A percentile compares a stretch with the other conserved stretches of the same genome.
Evolutionary conservation across 306 rosid species (phyloP).

Genomic region (Cicer yamashitae): DNA sequence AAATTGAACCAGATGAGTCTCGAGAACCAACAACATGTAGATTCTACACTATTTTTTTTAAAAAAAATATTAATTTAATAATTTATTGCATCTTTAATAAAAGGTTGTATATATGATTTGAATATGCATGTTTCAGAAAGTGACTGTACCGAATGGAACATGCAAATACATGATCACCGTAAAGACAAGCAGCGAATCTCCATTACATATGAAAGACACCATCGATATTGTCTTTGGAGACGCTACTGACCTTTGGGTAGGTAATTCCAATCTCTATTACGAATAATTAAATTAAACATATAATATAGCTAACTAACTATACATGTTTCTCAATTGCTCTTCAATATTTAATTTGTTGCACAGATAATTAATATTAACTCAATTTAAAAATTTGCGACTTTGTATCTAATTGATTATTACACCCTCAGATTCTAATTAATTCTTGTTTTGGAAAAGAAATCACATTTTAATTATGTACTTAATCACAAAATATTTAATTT

Average conservation of each 20-base stretch:
- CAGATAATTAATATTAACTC: too few species aligned
- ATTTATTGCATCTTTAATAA: neutral
- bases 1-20: too few species aligned
- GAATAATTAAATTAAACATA: neutral
- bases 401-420: neutral
- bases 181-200: conserved; percentile 74
- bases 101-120: neutral
- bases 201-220: conserved; percentile 70
- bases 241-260: conserved; percentile 73
- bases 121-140: too few species aligned
- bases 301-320: too few species aligned
- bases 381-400: neutral
- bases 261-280: conserved; percentile 44
- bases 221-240: conserved; percentile 81
- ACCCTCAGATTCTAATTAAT: neutral
- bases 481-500: too few species aligned
- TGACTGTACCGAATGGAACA: neutral
- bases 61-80: too few species aligned
- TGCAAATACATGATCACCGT: conserved; percentile 69
- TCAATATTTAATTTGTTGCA: neutral
- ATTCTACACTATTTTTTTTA: too few species aligned
- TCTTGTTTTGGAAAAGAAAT: neutral
- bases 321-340: neutral
- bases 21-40: too few species aligned
- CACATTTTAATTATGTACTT: too few species aligned